phyloP scores from a whole-genome alignment of 192 early-diverging fungal genomes.

The Mortierella alpina region DNA sequence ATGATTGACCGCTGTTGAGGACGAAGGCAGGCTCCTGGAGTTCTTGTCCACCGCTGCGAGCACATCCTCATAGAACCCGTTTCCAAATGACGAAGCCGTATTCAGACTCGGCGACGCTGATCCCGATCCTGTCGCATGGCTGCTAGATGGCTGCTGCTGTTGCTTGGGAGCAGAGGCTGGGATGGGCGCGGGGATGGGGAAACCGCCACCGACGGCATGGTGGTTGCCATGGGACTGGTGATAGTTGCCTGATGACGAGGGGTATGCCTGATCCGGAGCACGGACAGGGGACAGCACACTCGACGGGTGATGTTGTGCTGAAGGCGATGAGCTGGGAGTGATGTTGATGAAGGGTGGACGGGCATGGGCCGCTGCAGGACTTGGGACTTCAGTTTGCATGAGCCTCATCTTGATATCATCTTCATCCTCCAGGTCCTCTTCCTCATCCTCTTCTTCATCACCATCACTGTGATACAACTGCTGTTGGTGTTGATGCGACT shows the following conservation, averaged over 20 bases:
- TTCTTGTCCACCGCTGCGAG: slow-evolving; percentile 45
- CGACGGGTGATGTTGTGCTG: neutral
- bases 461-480: slow-evolving; percentile 22
- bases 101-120: no score
- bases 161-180: slow-evolving; percentile 8
- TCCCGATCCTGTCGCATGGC: neutral
- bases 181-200: neutral
- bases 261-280: slow-evolving; percentile 12
- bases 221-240: neutral
- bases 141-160: neutral
- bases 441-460: slow-evolving; percentile 20
- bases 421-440: slow-evolving; percentile 29
- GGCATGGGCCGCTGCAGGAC: slow-evolving; percentile 1
- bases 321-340: slow-evolving; percentile 1
- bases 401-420: slow-evolving; percentile 45
- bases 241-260: neutral
- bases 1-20: slow-evolving; percentile 7
- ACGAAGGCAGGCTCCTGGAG: neutral
- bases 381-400: slow-evolving; percentile 44
- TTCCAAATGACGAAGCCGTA: slow-evolving; percentile 7
- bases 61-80: slow-evolving; percentile 49
- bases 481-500: neutral
- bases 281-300: slow-evolving; percentile 21
- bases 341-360: slow-evolving; percentile 31
- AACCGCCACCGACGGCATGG: no score